Evolutionary conservation across 1,284 basidiomycete species (phyloP).

Genomic region (Ceratobasidium sp.): DNA sequence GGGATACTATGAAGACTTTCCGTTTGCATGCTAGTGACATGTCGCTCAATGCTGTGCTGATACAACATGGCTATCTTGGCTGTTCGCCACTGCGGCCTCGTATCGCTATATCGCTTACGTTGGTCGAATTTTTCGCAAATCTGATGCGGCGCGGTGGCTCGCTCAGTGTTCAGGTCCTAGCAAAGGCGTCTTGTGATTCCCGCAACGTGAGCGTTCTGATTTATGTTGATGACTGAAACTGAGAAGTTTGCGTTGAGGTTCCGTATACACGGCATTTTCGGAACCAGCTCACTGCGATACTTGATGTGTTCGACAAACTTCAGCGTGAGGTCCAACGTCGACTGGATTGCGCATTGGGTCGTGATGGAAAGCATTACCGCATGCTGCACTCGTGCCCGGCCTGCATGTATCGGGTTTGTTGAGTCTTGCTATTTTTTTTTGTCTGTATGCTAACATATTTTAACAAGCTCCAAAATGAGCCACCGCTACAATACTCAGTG

Average conservation of each 20-base stretch:
- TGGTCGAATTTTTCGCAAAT: constrained; percentile 56
- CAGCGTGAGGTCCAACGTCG: constrained; percentile 46
- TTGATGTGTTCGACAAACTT: constrained; percentile 54
- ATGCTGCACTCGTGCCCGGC: constrained; percentile 54
- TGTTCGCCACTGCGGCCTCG: constrained; percentile 46
- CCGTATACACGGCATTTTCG: constrained; percentile 52
- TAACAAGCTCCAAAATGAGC: constrained; percentile 54
- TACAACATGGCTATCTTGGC: constrained; percentile 2
- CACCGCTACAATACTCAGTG: constrained; percentile 45
- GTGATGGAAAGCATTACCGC: constrained; percentile 51
- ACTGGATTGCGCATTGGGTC: constrained; percentile 51
- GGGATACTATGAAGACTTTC: no score
- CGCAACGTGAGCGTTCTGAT: constrained; percentile 53
- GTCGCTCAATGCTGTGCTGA: not conserved
- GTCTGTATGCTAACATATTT: not conserved
- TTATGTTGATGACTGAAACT: not conserved
- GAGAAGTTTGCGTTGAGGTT: constrained; percentile 48
- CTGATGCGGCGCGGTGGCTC: constrained; percentile 53
- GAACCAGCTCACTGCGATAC: constrained; percentile 51
- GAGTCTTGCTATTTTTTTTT: not conserved
- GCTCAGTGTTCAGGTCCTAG: constrained; percentile 58
- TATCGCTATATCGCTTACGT: constrained; percentile 56
- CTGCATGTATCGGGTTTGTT: constrained; percentile 54
- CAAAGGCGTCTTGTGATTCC: constrained; percentile 57
- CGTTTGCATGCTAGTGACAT: no score